These are phyloP conservation scores for Ilyonectria robusta DNA, from an alignment of 2,329 filamentous ascomycete species.

Conservation along the genomic window DNA sequence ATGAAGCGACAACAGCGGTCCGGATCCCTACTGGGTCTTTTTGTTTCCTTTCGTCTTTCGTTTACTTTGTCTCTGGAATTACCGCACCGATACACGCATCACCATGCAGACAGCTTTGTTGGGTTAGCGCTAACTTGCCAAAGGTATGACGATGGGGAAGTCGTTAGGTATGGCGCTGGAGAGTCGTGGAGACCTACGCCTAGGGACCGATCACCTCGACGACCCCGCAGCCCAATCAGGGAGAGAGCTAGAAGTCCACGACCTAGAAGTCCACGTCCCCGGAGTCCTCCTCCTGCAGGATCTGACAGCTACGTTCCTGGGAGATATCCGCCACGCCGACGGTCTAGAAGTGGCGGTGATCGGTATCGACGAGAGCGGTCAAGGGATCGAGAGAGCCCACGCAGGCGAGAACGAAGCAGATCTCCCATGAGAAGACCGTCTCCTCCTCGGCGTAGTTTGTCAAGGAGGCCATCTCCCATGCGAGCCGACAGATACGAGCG, in stretches of 20 bases:
- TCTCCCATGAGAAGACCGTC: slow-evolving; percentile 56
- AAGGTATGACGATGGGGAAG: slow-evolving; percentile 74
- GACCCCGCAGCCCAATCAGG: slow-evolving; percentile 51
- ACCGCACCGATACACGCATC: slow-evolving; percentile 5
- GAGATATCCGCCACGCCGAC: slow-evolving; percentile 58
- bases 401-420: slow-evolving; percentile 55
- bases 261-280: slow-evolving; percentile 56
- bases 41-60: slow-evolving; percentile 23
- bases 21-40: neutral
- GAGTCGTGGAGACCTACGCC: slow-evolving; percentile 74
- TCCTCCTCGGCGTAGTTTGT: slow-evolving; percentile 56
- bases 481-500: slow-evolving; percentile 57
- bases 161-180: slow-evolving; percentile 73
- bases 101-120: slow-evolving; percentile 1
- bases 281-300: slow-evolving; percentile 54
- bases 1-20: neutral
- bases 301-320: slow-evolving; percentile 64
- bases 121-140: slow-evolving; percentile 28
- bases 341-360: slow-evolving; percentile 59
- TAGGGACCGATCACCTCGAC: slow-evolving; percentile 61
- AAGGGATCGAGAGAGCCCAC: slow-evolving; percentile 56
- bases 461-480: slow-evolving; percentile 53
- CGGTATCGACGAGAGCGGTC: slow-evolving; percentile 60
- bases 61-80: slow-evolving; percentile 19
- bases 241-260: slow-evolving; percentile 54